These are phyloP conservation scores for Colletotrichum brevisporum DNA, from an alignment of 2,329 filamentous ascomycete genomes.

Conservation along the genomic window DNA sequence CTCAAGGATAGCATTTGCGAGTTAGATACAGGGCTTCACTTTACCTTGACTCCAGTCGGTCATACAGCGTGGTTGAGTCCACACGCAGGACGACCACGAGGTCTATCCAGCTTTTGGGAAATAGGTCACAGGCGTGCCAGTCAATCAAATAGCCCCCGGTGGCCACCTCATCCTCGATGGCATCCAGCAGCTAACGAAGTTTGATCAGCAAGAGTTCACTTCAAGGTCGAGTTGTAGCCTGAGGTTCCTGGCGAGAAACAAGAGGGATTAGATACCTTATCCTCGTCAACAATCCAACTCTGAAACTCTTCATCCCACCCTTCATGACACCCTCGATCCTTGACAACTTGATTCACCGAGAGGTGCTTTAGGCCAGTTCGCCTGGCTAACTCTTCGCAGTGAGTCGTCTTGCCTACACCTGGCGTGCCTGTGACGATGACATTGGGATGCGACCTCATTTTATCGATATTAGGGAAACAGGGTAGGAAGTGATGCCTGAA, in stretches of 20 bases:
- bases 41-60: slow-evolving; percentile 82
- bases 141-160: slow-evolving; percentile 91
- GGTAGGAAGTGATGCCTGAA: not conserved
- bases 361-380: slow-evolving; percentile 85
- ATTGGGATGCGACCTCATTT: slow-evolving; percentile 75
- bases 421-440: slow-evolving; percentile 97
- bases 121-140: slow-evolving; percentile 98
- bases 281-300: slow-evolving; percentile 95
- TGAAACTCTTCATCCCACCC: slow-evolving; percentile 88
- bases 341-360: slow-evolving; percentile 91
- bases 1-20: too few relatives aligned
- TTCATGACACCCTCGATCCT: slow-evolving; percentile 89
- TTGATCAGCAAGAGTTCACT: slow-evolving; percentile 14
- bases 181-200: slow-evolving; percentile 76
- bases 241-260: too few relatives aligned
- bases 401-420: slow-evolving; percentile 95
- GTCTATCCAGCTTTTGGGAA: slow-evolving; percentile 94
- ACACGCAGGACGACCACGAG: slow-evolving; percentile 92
- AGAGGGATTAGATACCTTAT: slow-evolving; percentile 74
- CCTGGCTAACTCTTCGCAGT: slow-evolving; percentile 85
- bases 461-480: not conserved
- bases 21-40: not conserved
- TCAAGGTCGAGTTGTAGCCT: not conserved
- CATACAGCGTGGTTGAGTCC: slow-evolving; percentile 85
- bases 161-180: slow-evolving; percentile 85